These are phyloP conservation scores for Herpetomonas tarakana DNA, from an alignment of 208 protist species.

Conservation along the genomic window DNA sequence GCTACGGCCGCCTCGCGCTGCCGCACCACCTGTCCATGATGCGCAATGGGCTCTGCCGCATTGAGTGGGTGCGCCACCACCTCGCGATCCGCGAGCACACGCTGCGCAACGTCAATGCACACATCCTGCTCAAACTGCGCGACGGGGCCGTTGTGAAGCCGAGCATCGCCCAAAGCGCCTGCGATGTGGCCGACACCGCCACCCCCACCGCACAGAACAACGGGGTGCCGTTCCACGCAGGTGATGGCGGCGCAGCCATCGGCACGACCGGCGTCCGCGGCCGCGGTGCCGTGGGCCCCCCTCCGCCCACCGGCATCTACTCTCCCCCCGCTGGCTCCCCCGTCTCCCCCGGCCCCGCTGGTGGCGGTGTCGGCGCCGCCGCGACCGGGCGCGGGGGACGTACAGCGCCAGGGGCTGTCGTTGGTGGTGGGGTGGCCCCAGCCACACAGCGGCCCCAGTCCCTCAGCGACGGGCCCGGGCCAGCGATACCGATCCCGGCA, in stretches of 20 bases:
- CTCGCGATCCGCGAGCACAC: constrained; percentile 36
- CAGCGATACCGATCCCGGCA: constrained; percentile 33
- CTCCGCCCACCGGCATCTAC: background rate
- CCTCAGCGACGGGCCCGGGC: constrained; percentile 8
- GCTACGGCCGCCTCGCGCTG: constrained; percentile 40
- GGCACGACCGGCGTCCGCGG: background rate
- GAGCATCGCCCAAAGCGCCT: constrained; percentile 48
- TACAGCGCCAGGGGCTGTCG: too few species aligned
- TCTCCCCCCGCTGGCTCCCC: background rate
- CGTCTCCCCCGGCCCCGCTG: background rate
- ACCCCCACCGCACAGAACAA: constrained; percentile 3
- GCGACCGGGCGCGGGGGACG: too few species aligned
- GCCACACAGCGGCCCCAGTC: background rate
- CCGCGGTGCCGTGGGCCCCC: background rate
- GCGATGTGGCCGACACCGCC: constrained; percentile 34
- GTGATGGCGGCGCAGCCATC: background rate
- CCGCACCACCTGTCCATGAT: constrained; percentile 4
- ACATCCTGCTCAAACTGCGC: constrained; percentile 45
- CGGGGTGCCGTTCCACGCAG: too few species aligned
- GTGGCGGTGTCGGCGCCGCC: too few species aligned
- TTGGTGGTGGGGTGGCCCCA: background rate
- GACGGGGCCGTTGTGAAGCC: constrained; percentile 58
- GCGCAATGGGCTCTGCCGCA: constrained; percentile 19
- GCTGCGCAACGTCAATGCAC: constrained; percentile 18
- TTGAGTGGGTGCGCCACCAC: constrained; percentile 68